phyloP scores from a whole-genome alignment of 2,329 filamentous ascomycete species.

The Intubia oerlemansii region DNA sequence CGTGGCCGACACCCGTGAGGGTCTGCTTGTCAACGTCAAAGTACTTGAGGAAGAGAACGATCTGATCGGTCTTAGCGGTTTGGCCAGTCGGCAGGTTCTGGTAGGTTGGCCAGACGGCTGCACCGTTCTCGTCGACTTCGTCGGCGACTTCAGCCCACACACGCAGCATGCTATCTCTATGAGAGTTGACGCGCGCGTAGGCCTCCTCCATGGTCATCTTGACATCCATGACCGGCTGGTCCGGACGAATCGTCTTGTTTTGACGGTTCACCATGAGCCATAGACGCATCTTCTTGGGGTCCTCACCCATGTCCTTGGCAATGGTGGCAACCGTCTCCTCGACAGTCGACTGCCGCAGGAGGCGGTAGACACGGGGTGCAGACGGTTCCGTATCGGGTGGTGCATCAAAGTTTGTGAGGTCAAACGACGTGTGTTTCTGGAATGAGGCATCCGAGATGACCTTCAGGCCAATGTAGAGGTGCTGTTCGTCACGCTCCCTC shows the following conservation, averaged over 20 bases:
- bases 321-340: conserved; percentile 52
- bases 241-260: conserved; percentile 87
- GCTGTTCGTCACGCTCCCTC: conserved; percentile 84
- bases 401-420: conserved; percentile 51
- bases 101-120: conserved; percentile 48
- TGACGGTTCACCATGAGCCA: conserved; percentile 99
- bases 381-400: conserved; percentile 35
- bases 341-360: conserved; percentile 56
- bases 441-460: conserved; percentile 71
- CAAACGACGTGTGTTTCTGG: conserved; percentile 60
- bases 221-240: conserved; percentile 62
- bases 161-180: conserved; percentile 52
- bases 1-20: conserved; percentile 55
- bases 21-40: conserved; percentile 64
- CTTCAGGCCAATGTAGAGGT: conserved; percentile 72
- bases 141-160: conserved; percentile 72
- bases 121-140: conserved; percentile 43
- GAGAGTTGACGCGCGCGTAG: conserved; percentile 27
- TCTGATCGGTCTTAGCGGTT: conserved; percentile 36
- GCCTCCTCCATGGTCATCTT: conserved; percentile 59
- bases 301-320: conserved; percentile 45
- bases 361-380: conserved; percentile 48
- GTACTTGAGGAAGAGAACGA: conserved; percentile 81
- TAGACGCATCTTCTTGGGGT: conserved; percentile 51
- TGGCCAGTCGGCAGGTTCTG: conserved; percentile 34